A percentile compares a stretch with the other conserved stretches of the same genome.
phyloP scores from a whole-genome alignment of 306 rosid genomes.

The Prunus mira region DNA sequence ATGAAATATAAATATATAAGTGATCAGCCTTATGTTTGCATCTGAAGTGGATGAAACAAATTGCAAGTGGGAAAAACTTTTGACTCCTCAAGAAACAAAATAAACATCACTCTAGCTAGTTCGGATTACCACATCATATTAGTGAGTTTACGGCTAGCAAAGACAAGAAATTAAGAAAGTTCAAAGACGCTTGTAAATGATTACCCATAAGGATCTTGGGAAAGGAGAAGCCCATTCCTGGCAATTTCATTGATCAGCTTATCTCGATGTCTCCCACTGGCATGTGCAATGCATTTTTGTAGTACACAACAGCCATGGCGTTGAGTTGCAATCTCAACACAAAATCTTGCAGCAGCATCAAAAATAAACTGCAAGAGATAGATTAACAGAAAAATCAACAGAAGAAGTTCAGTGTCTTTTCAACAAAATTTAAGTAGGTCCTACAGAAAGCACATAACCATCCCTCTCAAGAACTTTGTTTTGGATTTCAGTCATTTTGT shows the following conservation, averaged over 20 bases:
- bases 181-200: not conserved
- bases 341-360: constrained; percentile 54
- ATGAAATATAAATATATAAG: not conserved
- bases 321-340: constrained; percentile 65
- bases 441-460: constrained; percentile 2
- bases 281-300: constrained; percentile 61
- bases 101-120: not conserved
- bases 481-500: not conserved
- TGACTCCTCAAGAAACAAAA: not conserved
- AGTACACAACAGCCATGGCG: constrained; percentile 77
- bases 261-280: constrained; percentile 44
- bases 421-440: not conserved
- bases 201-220: constrained; percentile 81
- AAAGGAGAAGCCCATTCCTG: constrained; percentile 54
- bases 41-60: not conserved
- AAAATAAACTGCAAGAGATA: constrained; percentile 52
- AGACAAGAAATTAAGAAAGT: not conserved
- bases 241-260: constrained; percentile 51
- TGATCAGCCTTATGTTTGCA: not conserved
- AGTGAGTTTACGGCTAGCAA: not conserved
- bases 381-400: constrained; percentile 7
- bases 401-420: constrained; percentile 6
- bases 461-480: too few relatives aligned
- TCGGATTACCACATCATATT: not conserved
- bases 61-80: not conserved